Evolutionary conservation across 2,329 filamentous ascomycete species (phyloP), one percentile per base, ranked within the genome.

Genomic region (Penicillium sp.): DNA sequence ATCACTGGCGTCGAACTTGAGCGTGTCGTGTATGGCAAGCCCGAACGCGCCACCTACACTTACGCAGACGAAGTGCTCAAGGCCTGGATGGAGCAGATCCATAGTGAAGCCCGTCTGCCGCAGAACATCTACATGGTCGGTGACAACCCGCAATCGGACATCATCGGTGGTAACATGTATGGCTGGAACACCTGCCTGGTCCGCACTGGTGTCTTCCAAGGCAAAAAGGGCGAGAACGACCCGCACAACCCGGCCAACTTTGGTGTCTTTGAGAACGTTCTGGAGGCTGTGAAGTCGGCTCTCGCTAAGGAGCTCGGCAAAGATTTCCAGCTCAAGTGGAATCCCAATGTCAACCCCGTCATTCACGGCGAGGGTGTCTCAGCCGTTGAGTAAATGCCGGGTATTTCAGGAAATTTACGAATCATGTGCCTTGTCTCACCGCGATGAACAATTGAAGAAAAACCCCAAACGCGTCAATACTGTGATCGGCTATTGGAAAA

Each of bases 181-280:
- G 81, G 81, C 43, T 87, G 83, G 84, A 87, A 87, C 67, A 86
- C 83, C 2, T 86, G 83, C 57, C 67, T 87, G 37, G 83, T 87
- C 39, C 77, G 82, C 57, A 87, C 83, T 0, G 84, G 84, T 66
- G 82, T 87, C 32, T 86, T 83, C 75, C 80, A 85, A 67, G 83
- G 83, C 45, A 49, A 49, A 27, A 39, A 48, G 16, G 81, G 77
- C 12, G 81, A 79, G 42, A 87, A 87, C 58, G 84, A 87, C 57
- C 74, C 81, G 62, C 72, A 85, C 66, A 87, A 85, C 67, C 83
- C 83, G 1, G 83, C 83, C 57, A 84, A 74, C 67, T 85, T 86
- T 56, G 83, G 83, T 48, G 82, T 87, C 27, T 87, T 87, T 67
- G 62, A 70, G 42, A 84, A 85, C 55, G 83, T 87, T 9, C 69